A percentile compares a stretch with the other conserved stretches of the same genome.
phyloP scores from a whole-genome alignment of 108 stramenopile genomes.

The Cylindrotheca fusiformis region DNA sequence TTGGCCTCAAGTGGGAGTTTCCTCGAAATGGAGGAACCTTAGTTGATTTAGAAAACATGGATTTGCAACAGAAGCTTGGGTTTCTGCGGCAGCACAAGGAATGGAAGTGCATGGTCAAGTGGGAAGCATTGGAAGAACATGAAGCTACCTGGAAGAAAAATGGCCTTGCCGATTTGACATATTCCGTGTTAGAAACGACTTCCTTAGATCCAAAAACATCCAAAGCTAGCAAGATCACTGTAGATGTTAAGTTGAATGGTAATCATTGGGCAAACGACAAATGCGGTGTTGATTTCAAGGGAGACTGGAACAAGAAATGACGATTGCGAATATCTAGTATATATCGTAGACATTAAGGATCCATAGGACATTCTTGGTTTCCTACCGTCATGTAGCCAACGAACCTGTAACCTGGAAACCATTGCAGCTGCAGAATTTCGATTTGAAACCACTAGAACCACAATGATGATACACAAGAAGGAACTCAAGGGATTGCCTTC shows the following conservation, averaged over 20 bases:
- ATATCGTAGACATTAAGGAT: too few relatives aligned
- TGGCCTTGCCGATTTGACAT: conserved; percentile 86
- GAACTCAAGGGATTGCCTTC: too few relatives aligned
- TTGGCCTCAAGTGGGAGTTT: conserved; percentile 67
- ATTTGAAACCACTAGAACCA: too few relatives aligned
- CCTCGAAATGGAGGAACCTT: conserved; percentile 53
- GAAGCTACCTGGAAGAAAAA: conserved; percentile 84
- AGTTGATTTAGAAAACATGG: conserved; percentile 80
- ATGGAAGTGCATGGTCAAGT: conserved; percentile 98
- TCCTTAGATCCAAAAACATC: conserved; percentile 39
- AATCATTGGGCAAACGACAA: conserved; percentile 93
- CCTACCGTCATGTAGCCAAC: too few relatives aligned
- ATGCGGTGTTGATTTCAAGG: conserved; percentile 61
- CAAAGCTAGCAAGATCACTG: conserved; percentile 80
- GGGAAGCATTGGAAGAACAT: conserved; percentile 96
- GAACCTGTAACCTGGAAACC: too few relatives aligned
- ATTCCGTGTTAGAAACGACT: conserved; percentile 56
- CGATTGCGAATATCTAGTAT: neutral
- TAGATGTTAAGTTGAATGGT: conserved; percentile 90
- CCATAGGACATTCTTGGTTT: too few relatives aligned
- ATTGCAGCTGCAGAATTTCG: too few relatives aligned
- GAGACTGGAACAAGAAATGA: conserved; percentile 21
- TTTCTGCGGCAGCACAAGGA: conserved; percentile 74
- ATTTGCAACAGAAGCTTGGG: conserved; percentile 62
- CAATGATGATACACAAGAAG: too few relatives aligned